Evolutionary conservation across 768 basidiomycete species (phyloP).

Genomic region (Pleurotus djamor): DNA sequence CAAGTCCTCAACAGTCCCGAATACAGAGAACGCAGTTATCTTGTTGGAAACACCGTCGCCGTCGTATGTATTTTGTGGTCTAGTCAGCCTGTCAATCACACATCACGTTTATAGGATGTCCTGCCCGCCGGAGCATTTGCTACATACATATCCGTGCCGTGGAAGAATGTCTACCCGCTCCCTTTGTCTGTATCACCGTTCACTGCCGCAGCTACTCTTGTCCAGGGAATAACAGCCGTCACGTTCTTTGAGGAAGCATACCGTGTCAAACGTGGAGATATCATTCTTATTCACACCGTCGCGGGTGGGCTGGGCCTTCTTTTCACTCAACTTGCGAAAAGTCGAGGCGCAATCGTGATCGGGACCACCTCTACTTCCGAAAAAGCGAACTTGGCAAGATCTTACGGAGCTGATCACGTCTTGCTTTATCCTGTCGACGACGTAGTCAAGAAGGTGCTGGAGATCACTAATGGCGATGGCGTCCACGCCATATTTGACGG

Average conservation of each 20-base stretch:
- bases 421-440: slow-evolving; percentile 78
- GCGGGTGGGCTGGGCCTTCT: slow-evolving; percentile 86
- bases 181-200: slow-evolving; percentile 59
- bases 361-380: slow-evolving; percentile 86
- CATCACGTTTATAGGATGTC: slow-evolving; percentile 30
- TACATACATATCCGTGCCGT: slow-evolving; percentile 69
- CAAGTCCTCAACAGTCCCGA: slow-evolving; percentile 56
- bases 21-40: slow-evolving; percentile 62
- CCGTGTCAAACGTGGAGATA: slow-evolving; percentile 75
- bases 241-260: slow-evolving; percentile 85
- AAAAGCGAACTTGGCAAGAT: slow-evolving; percentile 80
- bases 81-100: neutral
- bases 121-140: slow-evolving; percentile 51
- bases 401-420: slow-evolving; percentile 84
- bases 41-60: slow-evolving; percentile 73
- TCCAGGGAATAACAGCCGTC: slow-evolving; percentile 80
- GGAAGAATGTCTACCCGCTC: slow-evolving; percentile 54
- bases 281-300: slow-evolving; percentile 84
- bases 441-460: slow-evolving; percentile 68
- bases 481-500: slow-evolving; percentile 92
- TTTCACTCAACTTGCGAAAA: slow-evolving; percentile 65
- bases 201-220: slow-evolving; percentile 61
- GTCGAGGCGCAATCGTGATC: slow-evolving; percentile 84
- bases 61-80: slow-evolving; percentile 39
- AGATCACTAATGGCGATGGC: slow-evolving; percentile 76